phyloP scores from a whole-genome alignment of 1,284 basidiomycete genomes.

The Tilletia indica region DNA sequence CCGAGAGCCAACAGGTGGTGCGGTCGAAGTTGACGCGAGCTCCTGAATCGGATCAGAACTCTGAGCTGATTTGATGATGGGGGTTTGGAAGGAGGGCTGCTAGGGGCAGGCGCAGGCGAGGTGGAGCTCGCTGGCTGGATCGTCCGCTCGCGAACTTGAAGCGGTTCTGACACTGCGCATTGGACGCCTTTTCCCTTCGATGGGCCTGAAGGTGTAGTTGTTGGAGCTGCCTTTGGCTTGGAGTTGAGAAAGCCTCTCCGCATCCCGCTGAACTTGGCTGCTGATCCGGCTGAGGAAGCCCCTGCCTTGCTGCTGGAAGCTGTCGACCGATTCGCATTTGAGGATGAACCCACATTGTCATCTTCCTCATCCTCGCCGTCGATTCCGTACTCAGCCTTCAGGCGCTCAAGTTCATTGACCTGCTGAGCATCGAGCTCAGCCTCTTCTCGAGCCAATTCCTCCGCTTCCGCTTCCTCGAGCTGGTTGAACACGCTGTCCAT shows the following conservation, averaged over 20 bases:
- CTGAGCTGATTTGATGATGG: no score
- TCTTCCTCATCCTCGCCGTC: constrained; percentile 13
- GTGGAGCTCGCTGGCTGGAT: not conserved
- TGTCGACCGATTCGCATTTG: not conserved
- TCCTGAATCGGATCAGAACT: no score
- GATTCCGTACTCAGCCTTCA: constrained; percentile 4
- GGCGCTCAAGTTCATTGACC: constrained; percentile 14
- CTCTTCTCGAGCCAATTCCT: constrained; percentile 29
- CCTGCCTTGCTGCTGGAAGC: not conserved
- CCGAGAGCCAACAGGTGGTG: not conserved
- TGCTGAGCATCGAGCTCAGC: not conserved
- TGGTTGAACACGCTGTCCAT: constrained; percentile 39
- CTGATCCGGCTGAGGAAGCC: not conserved
- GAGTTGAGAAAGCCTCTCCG: constrained; percentile 6
- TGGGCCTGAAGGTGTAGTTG: not conserved
- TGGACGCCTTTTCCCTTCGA: not conserved
- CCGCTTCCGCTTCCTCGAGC: constrained; percentile 36
- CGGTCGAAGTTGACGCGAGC: no score
- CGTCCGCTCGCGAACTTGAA: not conserved
- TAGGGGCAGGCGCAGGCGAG: no score
- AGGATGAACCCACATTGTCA: constrained; percentile 17
- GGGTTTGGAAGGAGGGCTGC: no score
- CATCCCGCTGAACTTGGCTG: constrained; percentile 1
- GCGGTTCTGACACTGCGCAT: not conserved
- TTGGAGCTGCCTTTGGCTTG: not conserved